Base-by-base conservation (phyloP, 495 filamentous ascomycete species). In the Penicillium canescens region DNA sequence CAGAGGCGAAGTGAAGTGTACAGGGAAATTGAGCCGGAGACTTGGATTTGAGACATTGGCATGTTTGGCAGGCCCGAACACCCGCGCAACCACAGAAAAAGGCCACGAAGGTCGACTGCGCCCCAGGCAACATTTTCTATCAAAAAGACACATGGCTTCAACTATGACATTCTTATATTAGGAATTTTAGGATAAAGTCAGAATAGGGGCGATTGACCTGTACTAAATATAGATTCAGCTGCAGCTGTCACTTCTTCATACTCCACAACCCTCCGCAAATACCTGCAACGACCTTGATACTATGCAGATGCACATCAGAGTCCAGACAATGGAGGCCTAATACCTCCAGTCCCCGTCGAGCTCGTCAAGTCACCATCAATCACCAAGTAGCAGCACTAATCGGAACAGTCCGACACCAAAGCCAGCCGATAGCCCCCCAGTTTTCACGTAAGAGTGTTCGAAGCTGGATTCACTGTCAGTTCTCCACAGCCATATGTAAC, bases 341-440 rank as follows among this genome's bases (percentile, higher is more conserved):
- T 16, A 31, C 28, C 4, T 13, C 40, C 40, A 24, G 40, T 42
- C 10, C 52, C 46, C 37, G 56, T 74, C 14, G 59, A 60, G 1
- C 75, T 71, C 44, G 34, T 46, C 11, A 60, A 36, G 2, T 41
- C 45, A 7, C 49, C 58, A 61, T 56, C 56, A 49, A 57, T 38
- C 36, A 57, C 55, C 35, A 59, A 26, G 55, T 61, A 0, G 62
- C 62, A 7, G 47, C 59, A 38, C 46, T 61, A n/a, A 75, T 78
- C 67, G 62, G 66, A 4, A 56, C 66, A 20, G 71, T 78, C 11
- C 46, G 70, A 33, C 72, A 56, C 38, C 78, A 67, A 48, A 50
- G 56, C 6, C 67, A 65, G 2, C 57, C 79, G n/a, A 57, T 78
- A 23, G 69, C 56, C 6, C 60, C 73, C 4, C 54, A 69, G 11